Conservation (phyloP, 768 basidiomycete species). For the Lepiota venenata region DNA sequence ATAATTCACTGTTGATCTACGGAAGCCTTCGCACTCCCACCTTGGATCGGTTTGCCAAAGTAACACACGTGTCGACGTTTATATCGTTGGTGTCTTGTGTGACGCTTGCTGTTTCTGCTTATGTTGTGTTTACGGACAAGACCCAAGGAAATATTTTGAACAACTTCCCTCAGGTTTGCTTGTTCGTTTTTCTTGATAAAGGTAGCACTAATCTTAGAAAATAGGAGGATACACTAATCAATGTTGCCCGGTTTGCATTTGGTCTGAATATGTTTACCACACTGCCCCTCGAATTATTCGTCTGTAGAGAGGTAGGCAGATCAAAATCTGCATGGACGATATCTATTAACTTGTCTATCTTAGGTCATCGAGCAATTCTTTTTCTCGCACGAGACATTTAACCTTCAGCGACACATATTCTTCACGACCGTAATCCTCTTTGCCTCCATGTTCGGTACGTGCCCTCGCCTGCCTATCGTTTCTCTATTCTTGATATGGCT, state of each 20-base stretch:
- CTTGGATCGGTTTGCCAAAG: constrained; percentile 86
- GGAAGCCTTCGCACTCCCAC: constrained; percentile 92
- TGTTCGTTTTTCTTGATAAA: not conserved
- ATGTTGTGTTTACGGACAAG: constrained; percentile 85
- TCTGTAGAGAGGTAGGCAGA: constrained; percentile 82
- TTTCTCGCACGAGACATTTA: constrained; percentile 86
- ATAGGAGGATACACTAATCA: constrained; percentile 85
- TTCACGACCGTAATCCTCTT: constrained; percentile 86
- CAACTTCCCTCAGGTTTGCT: constrained; percentile 78
- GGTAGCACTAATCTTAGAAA: constrained; percentile 7
- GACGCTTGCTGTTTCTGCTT: constrained; percentile 83
- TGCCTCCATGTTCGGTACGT: constrained; percentile 61
- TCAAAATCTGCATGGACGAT: not conserved
- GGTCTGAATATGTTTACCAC: constrained; percentile 99
- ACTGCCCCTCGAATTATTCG: constrained; percentile 92
- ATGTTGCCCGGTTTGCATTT: constrained; percentile 91
- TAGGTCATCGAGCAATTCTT: constrained; percentile 96
- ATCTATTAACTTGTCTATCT: not conserved
- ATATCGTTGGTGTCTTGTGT: constrained; percentile 84
- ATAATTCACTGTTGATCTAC: constrained; percentile 96
- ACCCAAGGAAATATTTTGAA: constrained; percentile 96
- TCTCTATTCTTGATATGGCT: constrained; percentile 10
- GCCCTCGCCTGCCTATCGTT: not conserved
- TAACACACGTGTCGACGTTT: constrained; percentile 89
- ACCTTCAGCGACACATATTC: constrained; percentile 78